phyloP scores from a whole-genome alignment of 2,329 filamentous ascomycete species.

The Hirsutella rhossiliensis region DNA sequence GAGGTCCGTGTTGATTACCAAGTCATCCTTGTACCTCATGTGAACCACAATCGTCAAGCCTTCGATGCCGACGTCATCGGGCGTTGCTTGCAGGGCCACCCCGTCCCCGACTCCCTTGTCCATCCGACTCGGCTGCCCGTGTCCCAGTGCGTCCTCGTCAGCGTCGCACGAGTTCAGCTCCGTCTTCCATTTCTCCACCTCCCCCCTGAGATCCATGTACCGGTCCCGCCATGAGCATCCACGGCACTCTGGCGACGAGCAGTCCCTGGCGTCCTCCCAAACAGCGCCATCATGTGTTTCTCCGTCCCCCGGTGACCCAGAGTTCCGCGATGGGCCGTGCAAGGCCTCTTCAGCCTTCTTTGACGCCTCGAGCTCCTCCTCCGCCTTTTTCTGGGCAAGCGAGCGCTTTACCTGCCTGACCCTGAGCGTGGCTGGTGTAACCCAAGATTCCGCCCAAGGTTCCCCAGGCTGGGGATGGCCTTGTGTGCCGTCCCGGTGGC shows the following conservation, averaged over 20 bases:
- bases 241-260: conserved; percentile 12
- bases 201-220: conserved; percentile 26
- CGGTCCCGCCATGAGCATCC: conserved; percentile 29
- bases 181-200: conserved; percentile 28
- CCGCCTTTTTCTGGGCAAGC: conserved; percentile 10
- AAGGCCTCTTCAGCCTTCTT: neutral
- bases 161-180: conserved; percentile 17
- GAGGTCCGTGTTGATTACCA: conserved; percentile 39
- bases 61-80: conserved; percentile 28
- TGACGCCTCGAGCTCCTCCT: conserved; percentile 7
- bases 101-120: conserved; percentile 10
- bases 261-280: conserved; percentile 1
- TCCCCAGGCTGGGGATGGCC: neutral
- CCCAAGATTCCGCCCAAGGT: conserved; percentile 1
- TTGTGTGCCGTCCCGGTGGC: neutral
- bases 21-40: conserved; percentile 33
- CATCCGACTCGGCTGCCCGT: neutral
- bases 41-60: conserved; percentile 40
- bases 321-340: neutral
- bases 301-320: neutral
- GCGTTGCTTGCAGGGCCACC: conserved; percentile 8
- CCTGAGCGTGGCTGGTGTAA: conserved; percentile 10
- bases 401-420: conserved; percentile 16
- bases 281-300: neutral
- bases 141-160: conserved; percentile 4